Base-by-base conservation (phyloP, 371 early-diverging fungal species). In the Actinomucor elegans region DNA sequence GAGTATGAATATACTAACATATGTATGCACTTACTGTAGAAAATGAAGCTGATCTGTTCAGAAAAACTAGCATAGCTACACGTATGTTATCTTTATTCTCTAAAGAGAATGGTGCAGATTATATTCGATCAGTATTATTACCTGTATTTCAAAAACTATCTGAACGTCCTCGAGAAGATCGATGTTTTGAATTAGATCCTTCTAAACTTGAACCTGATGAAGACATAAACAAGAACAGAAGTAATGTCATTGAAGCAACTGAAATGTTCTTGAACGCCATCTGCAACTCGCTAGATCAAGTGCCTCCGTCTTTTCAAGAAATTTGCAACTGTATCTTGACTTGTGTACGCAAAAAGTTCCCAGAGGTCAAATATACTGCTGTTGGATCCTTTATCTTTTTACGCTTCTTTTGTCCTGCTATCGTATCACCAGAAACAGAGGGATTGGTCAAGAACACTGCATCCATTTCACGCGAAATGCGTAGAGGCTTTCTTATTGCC, bases 311-410 rank as follows among this genome's bases (percentile, higher is more conserved):
- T 4, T 78, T 96, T 48, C 74, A 90, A 4, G 84, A 86, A 47
- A 83, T 92, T 34, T 96, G 96, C 48, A 71, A 83, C 52, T 76
- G 81, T 43, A 79, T 96, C 18, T 67, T 85, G 29, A 77, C 69
- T 32, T 72, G 89, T 5, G 94, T 93, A 0, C 82, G 81, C 9
- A 75, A 80, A 46, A 74, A 85, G 14, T 96, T 94, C 69, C 93
- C 93, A 1, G 92, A 90, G 34, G 86, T 93, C 4, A 83, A 79
- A 37, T 79, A 84, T 32, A 88, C 87, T 0, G 93, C 94, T 21
- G 94, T 97, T 1, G 95, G 96, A 36, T 92, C 93, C 0, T 94
- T 96, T 55, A 83, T 97, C 47, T 97, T 96, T 62, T 69, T 97
- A 53, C 86, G 97, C 2, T 94, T 96, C 83, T 81, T 96, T 57